phyloP scores from a whole-genome alignment of 108 stramenopile species.

The Cyclotella sp. region DNA sequence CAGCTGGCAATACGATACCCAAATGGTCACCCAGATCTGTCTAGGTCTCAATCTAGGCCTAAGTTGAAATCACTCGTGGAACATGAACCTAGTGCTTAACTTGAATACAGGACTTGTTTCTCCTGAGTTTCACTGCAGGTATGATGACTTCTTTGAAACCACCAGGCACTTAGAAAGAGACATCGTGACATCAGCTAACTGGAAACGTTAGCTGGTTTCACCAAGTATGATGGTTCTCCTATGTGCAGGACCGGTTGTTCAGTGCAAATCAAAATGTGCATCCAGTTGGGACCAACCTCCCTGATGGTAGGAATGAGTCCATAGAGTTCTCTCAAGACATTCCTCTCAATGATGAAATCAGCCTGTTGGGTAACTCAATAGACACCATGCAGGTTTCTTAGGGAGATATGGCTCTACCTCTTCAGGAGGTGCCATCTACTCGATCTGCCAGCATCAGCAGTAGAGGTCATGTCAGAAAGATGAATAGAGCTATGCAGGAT shows the following conservation, averaged over 20 bases:
- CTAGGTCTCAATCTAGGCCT: constrained; percentile 41
- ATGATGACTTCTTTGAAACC: constrained; percentile 27
- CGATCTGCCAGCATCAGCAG: background rate
- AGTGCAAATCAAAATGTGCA: background rate
- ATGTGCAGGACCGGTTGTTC: background rate
- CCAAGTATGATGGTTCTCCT: constrained; percentile 2
- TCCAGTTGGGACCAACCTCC: background rate
- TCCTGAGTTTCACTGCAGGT: constrained; percentile 42
- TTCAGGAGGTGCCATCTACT: background rate
- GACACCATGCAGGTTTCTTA: background rate
- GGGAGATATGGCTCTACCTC: background rate
- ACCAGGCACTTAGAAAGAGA: background rate
- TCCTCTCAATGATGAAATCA: background rate
- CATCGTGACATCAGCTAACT: background rate
- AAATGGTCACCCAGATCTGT: constrained; percentile 30
- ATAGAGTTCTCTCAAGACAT: background rate
- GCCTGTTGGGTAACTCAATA: background rate
- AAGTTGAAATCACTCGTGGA: constrained; percentile 18
- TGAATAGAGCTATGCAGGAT: background rate
- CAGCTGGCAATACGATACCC: constrained; percentile 14
- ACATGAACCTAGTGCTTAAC: constrained; percentile 43
- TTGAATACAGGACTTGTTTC: constrained; percentile 40
- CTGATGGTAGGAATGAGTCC: background rate
- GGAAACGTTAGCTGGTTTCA: background rate
- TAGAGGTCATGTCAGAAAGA: background rate